Conservation (phyloP, 176 grass and related monocot genomes). For the Phyllostachys edulis region DNA sequence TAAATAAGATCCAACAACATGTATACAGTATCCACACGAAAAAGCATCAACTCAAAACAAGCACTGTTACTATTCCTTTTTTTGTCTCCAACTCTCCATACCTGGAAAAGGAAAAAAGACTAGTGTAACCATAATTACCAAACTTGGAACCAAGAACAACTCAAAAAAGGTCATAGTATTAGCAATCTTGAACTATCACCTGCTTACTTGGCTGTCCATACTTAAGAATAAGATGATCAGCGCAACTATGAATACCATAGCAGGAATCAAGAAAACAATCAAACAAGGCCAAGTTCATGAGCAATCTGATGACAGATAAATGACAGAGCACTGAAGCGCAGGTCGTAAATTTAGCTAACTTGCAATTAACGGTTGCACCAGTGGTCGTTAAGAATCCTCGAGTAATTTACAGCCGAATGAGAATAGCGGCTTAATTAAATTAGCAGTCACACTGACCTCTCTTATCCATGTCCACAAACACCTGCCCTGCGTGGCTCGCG, state of each 20-base stretch:
- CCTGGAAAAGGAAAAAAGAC: not conserved
- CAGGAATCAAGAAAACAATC: not conserved
- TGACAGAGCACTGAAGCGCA: not conserved
- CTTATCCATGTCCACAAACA: slow-evolving; percentile 63
- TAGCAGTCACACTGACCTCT: slow-evolving; percentile 53
- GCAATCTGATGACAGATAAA: not conserved
- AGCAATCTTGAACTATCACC: not conserved
- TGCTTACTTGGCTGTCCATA: not conserved
- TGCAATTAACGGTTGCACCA: slow-evolving; percentile 6
- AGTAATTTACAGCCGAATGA: slow-evolving; percentile 11
- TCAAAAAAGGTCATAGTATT: not conserved
- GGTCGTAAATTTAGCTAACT: not conserved
- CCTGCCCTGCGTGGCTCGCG: slow-evolving; percentile 35
- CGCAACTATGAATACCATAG: not conserved
- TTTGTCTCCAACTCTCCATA: not conserved
- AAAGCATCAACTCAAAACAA: not conserved
- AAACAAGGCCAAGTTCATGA: not conserved
- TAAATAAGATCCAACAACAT: not conserved
- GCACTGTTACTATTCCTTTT: slow-evolving; percentile 4
- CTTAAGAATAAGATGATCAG: not conserved
- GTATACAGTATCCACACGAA: not conserved
- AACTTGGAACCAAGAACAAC: not conserved
- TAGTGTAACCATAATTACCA: slow-evolving; percentile 22
- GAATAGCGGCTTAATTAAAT: not conserved
- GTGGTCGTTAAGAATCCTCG: not conserved